These are phyloP conservation scores for Hymenoscyphus fraxineus DNA, from an alignment of 2,329 filamentous ascomycete species.

Conservation along the genomic window DNA sequence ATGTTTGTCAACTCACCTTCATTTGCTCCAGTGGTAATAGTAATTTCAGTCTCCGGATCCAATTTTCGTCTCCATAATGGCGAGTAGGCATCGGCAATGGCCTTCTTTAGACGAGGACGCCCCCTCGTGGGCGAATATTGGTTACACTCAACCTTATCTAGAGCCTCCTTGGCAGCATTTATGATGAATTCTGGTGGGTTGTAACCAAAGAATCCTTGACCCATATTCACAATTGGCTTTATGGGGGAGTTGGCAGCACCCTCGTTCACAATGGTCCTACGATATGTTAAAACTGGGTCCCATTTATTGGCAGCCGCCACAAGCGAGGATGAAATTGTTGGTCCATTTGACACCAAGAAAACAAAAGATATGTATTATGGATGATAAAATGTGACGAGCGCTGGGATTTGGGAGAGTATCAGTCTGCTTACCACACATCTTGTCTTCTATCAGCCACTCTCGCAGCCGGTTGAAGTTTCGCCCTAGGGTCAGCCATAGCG, in stretches of 20 bases:
- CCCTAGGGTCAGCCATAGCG: conserved; percentile 29
- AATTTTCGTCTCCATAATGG: conserved; percentile 79
- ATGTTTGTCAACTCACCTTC: conserved; percentile 48
- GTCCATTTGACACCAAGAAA: not conserved
- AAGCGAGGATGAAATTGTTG: not conserved
- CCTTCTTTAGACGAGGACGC: conserved; percentile 84
- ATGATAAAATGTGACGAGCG: not conserved
- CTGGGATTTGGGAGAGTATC: not conserved
- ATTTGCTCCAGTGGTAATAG: conserved; percentile 88
- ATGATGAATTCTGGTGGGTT: conserved; percentile 90
- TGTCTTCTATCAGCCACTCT: conserved; percentile 52
- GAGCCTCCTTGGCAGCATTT: conserved; percentile 82
- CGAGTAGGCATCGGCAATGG: conserved; percentile 87
- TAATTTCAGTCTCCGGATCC: conserved; percentile 87
- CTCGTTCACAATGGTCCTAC: conserved; percentile 63
- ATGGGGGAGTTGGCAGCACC: conserved; percentile 59
- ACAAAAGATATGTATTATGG: too few species aligned
- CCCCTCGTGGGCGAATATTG: conserved; percentile 97
- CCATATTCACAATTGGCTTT: conserved; percentile 63
- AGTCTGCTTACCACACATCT: conserved; percentile 53
- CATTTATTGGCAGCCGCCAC: not conserved
- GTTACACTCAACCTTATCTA: conserved; percentile 93
- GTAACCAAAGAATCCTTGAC: conserved; percentile 79
- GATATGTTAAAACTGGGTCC: not conserved
- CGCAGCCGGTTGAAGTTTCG: conserved; percentile 47